Evolutionary conservation across 1,284 basidiomycete species (phyloP), one percentile per base, ranked within the genome.

Genomic region (Inonotus hispidus): DNA sequence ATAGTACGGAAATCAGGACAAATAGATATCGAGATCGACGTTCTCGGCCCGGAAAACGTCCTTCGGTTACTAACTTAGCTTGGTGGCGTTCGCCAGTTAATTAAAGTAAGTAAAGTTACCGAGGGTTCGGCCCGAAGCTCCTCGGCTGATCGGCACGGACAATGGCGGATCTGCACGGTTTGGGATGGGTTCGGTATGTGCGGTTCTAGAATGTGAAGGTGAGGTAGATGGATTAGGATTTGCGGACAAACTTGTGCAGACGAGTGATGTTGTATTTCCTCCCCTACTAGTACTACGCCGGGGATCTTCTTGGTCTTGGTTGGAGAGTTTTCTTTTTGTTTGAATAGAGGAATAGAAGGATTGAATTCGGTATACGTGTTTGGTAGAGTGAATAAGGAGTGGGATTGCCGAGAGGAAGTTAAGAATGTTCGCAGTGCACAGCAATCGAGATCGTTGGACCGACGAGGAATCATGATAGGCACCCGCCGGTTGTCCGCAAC

Each of bases 381-480:
- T 32, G 46, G 21, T 11, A 49, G 46, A 23, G 6, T n/a, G 8
- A 19, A 23, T 13, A 23, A 5, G 23, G 6, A 2, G 16, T 27
- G 50, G 32, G 8, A 16, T 23, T 16, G 16, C 27, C 50, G 16
- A 35, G 50, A 52, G 5, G 25, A 52, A 32, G 41, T 35, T 16
- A 29, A 35, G 50, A 29, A 35, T 52, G 27, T 52, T 32, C 25
- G 32, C 8, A 16, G 14, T 52, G 50, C 50, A 52, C 50, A 52
- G 50, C 50, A 52, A 52, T 35, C 19, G 32, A 32, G 50, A 52
- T 52, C 35, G 11, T 32, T 32, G 21, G 50, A 52, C 41, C 41
- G 13, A 52, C 50, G 50, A 52, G n/a, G 50, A 23, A 35, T 52
- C 32, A 43, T 43, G 50, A 52, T 52, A 52, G 50, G 50, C 21